These are phyloP conservation scores for Plasmodium coatneyi DNA, from an alignment of 169 alveolate genomes.

Conservation along the genomic window DNA sequence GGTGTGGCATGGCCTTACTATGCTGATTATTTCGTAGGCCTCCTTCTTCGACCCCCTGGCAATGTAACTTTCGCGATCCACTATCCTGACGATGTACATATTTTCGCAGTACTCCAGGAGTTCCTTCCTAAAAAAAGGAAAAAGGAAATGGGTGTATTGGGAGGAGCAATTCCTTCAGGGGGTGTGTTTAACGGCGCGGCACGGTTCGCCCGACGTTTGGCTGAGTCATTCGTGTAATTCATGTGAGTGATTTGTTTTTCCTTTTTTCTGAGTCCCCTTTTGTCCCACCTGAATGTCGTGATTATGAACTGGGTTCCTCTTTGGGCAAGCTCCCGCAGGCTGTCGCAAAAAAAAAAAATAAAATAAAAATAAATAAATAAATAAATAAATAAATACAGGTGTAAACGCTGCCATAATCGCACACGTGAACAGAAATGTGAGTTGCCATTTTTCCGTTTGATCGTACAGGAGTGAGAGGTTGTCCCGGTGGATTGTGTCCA, in stretches of 20 bases:
- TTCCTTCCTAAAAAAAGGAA: conserved; percentile 18
- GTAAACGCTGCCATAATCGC: neutral
- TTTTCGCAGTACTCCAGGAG: conserved; percentile 70
- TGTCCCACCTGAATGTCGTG: conserved; percentile 68
- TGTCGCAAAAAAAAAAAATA: conserved; percentile 1
- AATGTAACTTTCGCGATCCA: conserved; percentile 66
- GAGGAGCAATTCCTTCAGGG: neutral
- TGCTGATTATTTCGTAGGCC: conserved; percentile 71
- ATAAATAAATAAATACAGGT: neutral
- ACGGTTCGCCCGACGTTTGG: neutral
- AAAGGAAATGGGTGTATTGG: neutral
- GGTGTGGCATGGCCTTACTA: neutral
- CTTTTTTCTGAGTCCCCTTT: neutral
- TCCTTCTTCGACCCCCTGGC: conserved; percentile 66
- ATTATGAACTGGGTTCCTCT: conserved; percentile 73
- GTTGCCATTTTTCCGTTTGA: neutral
- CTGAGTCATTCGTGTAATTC: neutral
- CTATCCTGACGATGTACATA: conserved; percentile 59
- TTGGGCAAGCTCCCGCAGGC: conserved; percentile 52
- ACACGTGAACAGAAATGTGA: neutral
- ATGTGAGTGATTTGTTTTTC: neutral
- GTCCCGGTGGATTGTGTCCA: conserved; percentile 71
- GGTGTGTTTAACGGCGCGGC: neutral
- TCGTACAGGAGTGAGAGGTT: conserved; percentile 60
- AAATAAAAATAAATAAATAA: neutral